Percentiles rank a stretch among this genome's conserved stretches.
Conservation (phyloP, 73 alveolate species). For the Tetrahymena borealis region DNA sequence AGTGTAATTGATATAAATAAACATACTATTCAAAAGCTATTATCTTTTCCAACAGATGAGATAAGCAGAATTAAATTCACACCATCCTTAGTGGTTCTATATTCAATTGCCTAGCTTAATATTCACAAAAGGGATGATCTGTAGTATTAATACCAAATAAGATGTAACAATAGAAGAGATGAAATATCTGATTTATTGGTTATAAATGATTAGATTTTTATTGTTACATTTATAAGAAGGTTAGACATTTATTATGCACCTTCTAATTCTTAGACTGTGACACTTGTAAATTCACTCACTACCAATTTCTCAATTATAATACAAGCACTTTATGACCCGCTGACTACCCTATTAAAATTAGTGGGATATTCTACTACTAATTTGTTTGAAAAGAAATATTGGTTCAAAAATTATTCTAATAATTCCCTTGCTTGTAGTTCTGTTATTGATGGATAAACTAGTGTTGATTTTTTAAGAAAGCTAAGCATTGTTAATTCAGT, state of each 20-base stretch:
- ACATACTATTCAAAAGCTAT: background rate
- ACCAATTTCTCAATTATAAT: background rate
- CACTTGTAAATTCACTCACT: background rate
- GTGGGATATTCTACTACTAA: background rate
- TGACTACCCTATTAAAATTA: background rate
- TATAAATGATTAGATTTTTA: background rate
- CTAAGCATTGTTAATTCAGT: background rate
- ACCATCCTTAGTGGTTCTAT: background rate
- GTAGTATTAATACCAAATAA: background rate
- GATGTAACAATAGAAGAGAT: background rate
- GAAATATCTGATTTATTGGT: background rate
- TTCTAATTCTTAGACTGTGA: background rate
- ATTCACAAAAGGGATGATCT: background rate
- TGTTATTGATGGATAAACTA: background rate
- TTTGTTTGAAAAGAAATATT: background rate
- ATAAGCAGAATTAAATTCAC: background rate
- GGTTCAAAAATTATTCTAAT: background rate
- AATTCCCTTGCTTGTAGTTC: background rate
- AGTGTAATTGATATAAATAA: background rate
- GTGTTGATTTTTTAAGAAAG: background rate
- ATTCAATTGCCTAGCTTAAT: background rate
- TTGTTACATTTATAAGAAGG: background rate
- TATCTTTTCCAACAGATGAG: background rate
- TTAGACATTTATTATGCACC: background rate
- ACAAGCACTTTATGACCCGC: background rate